These are phyloP conservation scores for Corylus heterophylla DNA, from an alignment of 306 rosid species.

Conservation along the genomic window DNA sequence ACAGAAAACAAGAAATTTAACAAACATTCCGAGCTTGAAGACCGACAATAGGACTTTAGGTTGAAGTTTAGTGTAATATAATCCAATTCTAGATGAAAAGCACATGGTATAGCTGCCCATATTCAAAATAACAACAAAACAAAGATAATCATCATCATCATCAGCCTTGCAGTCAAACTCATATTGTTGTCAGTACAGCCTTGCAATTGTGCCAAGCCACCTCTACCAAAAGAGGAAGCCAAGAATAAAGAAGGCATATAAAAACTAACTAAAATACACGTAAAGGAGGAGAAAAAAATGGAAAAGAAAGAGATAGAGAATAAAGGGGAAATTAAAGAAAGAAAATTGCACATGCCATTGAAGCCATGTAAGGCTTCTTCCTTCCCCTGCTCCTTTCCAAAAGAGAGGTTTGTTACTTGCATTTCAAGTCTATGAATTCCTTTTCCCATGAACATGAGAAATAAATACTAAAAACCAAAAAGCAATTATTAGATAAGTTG, in stretches of 20 bases:
- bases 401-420: conserved; percentile 52
- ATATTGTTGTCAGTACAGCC: too few relatives aligned
- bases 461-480: not conserved
- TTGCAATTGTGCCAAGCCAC: not conserved
- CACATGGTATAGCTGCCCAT: too few relatives aligned
- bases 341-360: conserved; percentile 19
- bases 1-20: too few relatives aligned
- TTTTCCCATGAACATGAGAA: conserved; percentile 9
- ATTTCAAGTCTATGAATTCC: conserved; percentile 52
- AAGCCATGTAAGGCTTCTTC: conserved; percentile 7
- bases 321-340: conserved; percentile 27
- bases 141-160: too few relatives aligned
- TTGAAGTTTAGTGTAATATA: too few relatives aligned
- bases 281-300: conserved; percentile 29
- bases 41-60: too few relatives aligned
- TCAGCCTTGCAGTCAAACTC: too few relatives aligned
- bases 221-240: conserved; percentile 6
- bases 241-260: conserved; percentile 18
- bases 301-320: conserved; percentile 20
- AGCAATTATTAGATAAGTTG: not conserved
- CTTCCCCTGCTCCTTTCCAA: conserved; percentile 12
- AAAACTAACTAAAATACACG: conserved; percentile 10
- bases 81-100: too few relatives aligned
- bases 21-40: too few relatives aligned
- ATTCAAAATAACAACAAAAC: too few relatives aligned